These are phyloP conservation scores for Lathyrus oleraceus DNA, from an alignment of 306 rosid genomes.

Conservation along the genomic window DNA sequence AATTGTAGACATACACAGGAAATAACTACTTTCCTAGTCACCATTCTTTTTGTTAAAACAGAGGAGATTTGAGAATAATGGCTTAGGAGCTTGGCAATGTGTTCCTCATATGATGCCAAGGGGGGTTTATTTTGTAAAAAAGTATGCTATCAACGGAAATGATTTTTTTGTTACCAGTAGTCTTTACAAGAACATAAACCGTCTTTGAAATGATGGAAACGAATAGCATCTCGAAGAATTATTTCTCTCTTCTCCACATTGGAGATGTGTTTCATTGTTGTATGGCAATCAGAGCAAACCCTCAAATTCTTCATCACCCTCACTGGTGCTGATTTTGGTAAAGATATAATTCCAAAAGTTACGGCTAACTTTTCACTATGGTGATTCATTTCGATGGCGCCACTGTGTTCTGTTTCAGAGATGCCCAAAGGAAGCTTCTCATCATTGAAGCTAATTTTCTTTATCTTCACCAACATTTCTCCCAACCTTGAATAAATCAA, in stretches of 20 bases:
- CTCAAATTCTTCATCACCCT: conserved; percentile 73
- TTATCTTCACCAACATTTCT: conserved; percentile 43
- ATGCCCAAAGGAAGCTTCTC: conserved; percentile 25
- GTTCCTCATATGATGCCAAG: not conserved
- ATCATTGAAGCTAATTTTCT: conserved; percentile 19
- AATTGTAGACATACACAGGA: not conserved
- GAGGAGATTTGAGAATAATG: conserved; percentile 3
- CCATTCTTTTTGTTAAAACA: not conserved
- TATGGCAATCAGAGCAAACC: conserved; percentile 60
- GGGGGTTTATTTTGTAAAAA: not conserved
- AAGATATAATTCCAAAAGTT: conserved; percentile 50
- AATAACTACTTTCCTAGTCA: not conserved
- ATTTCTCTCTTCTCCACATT: conserved; percentile 53
- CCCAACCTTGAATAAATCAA: conserved; percentile 45
- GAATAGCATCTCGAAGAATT: conserved; percentile 56
- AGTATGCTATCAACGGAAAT: not conserved
- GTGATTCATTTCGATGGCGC: conserved; percentile 31
- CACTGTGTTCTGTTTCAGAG: conserved; percentile 16
- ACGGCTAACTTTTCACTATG: conserved; percentile 72
- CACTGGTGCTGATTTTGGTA: conserved; percentile 59
- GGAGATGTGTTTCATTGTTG: conserved; percentile 57
- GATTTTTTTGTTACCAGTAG: conserved; percentile 54
- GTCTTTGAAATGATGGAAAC: conserved; percentile 62
- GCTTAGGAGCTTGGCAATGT: conserved; percentile 11
- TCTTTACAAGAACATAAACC: conserved; percentile 65